Evolutionary conservation across 352 stramenopile genomes (phyloP).

Genomic region (Globisporangium heterothallicum): DNA sequence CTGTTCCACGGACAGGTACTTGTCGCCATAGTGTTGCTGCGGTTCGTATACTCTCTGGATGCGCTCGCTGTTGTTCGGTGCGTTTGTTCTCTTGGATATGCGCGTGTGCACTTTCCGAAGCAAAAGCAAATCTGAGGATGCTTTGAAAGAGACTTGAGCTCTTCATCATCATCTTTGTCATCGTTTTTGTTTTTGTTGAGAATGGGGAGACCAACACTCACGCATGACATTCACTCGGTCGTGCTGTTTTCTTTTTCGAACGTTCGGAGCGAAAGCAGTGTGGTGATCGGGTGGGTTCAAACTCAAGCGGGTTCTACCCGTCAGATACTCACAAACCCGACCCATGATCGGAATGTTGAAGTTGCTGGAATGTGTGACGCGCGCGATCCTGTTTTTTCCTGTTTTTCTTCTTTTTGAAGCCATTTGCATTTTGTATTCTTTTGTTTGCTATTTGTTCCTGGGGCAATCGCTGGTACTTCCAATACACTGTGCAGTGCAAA

Average conservation of each 20-base stretch:
- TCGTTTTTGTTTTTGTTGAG: neutral
- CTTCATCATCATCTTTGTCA: too few species aligned
- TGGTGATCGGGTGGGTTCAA: neutral
- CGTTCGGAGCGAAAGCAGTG: conserved; percentile 4
- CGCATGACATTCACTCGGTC: neutral
- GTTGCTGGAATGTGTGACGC: too few species aligned
- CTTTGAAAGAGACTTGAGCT: neutral
- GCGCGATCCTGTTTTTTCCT: too few species aligned
- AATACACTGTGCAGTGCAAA: too few species aligned
- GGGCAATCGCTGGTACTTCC: too few species aligned
- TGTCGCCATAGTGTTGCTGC: conserved; percentile 9
- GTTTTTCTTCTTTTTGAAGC: too few species aligned
- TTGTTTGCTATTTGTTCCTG: too few species aligned
- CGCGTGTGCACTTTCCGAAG: neutral
- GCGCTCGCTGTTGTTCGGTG: neutral
- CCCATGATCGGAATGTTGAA: neutral
- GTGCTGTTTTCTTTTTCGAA: neutral
- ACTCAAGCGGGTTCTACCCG: too few species aligned
- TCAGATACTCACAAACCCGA: neutral
- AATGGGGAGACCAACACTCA: conserved; percentile 9
- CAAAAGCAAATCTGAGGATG: conserved; percentile 11
- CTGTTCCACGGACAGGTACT: conserved; percentile 10
- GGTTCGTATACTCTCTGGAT: neutral
- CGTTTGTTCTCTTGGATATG: neutral
- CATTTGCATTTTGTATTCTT: too few species aligned